Base-by-base conservation (phyloP, 495 filamentous ascomycete species). In the Xylaria bambusicola region DNA sequence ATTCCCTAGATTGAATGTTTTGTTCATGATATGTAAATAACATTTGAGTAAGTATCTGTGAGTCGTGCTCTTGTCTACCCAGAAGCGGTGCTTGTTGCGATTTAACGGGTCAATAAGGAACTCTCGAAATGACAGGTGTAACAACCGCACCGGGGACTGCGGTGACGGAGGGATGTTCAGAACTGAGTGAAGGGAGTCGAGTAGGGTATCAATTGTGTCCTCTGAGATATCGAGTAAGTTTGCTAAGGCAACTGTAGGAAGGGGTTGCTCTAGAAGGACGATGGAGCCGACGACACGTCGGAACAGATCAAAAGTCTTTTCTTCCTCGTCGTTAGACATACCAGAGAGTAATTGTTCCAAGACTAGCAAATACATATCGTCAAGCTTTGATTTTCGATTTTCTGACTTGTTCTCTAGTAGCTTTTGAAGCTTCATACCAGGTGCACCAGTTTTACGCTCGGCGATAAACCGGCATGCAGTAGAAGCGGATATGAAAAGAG, bases 401-500 rank as follows among this genome's bases (percentile, higher is more conserved):
- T 4, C 33, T 3, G 21, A 56, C 21, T 47, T 21, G 38, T 58
- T 62, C 27, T 48, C 2, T 3, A 71, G 45, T 35, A 72, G 38
- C 29, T 58, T 61, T 6, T 42, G 4, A 15, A 72, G 63, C 18
- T 63, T 47, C 8, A 33, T 12, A 20, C 58, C 41, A 2, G 55
- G 59, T 41, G 56, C 47, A 18, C 41, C 57, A 26, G 23, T 17
- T 26, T n/a, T 23, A 3, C 44, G 31, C 18, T 70, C 69, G 26
- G 50, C 23, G 6, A 73, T 54, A 52, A 72, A 79, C 2, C 69
- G 70, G 52, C 73, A 80, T 5, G 66, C 66, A 24, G 77, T 80
- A 0, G 73, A 61, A 17, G 75, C 75, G 63, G 64, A 78, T 26
- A 81, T 79, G 62, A 81, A 81, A 13, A 80, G 63, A 23, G 73